Conservation (phyloP, 148 eudicot genomes). For the Mesembryanthemum crystallinum region DNA sequence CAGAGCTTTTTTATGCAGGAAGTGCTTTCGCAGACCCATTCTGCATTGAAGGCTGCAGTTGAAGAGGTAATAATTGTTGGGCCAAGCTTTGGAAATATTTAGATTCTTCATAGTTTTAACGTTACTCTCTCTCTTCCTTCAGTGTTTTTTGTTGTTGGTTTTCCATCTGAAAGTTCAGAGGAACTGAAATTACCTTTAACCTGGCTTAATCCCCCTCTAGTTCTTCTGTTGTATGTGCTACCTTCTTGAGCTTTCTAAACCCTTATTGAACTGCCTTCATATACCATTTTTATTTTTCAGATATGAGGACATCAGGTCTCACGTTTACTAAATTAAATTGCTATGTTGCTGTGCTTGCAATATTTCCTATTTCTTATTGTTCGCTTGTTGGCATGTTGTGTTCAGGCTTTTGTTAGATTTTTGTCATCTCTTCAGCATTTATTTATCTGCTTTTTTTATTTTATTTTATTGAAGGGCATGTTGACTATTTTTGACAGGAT, state of each 20-base stretch:
- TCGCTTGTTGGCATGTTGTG: conserved; percentile 5
- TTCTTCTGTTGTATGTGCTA: conserved; percentile 4
- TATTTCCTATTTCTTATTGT: conserved; percentile 5
- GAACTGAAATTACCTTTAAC: background rate
- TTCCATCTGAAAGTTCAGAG: no score
- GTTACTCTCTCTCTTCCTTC: background rate
- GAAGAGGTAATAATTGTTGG: conserved; percentile 53
- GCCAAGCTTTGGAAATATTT: background rate
- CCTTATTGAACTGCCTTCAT: background rate
- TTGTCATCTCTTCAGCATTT: conserved; percentile 24
- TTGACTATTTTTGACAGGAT: conserved; percentile 58
- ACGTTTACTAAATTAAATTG: background rate
- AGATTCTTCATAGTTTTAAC: background rate
- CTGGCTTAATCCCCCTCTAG: background rate
- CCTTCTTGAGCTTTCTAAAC: background rate
- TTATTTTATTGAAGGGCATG: background rate
- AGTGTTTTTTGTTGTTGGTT: no score
- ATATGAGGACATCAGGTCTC: background rate
- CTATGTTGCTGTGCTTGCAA: background rate
- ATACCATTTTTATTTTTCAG: background rate
- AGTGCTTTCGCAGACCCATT: conserved; percentile 87
- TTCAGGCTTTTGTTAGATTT: conserved; percentile 14
- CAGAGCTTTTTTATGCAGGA: conserved; percentile 99
- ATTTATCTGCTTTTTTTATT: conserved; percentile 5
- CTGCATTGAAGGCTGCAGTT: conserved; percentile 59